Base-by-base conservation (phyloP, 176 grass and related monocot genomes). In the Ampelocalamus luodianensis region DNA sequence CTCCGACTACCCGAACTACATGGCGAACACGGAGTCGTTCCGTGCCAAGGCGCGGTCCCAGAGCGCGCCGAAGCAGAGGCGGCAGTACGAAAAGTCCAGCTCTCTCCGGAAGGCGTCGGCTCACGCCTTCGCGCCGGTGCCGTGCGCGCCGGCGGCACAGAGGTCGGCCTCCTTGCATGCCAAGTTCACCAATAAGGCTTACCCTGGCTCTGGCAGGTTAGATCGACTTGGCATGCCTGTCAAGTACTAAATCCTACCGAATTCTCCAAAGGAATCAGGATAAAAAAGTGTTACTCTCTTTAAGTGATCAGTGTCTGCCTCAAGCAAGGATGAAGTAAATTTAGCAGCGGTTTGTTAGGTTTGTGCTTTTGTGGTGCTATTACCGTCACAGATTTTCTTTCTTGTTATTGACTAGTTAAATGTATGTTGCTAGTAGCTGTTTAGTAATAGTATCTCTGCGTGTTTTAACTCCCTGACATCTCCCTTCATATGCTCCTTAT, bases 21-120 rank as follows among this genome's bases (percentile, higher is more conserved):
- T 99, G 96, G 77, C 93, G 3, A 96, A 99, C 85, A 99, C 96
- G 0, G 90, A 99, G 78, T 99, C 96, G 5, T 96, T 94, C 62
- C 92, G 76, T 16, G 93, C 91, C 85, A 99, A 96, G 88, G 85
- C 88, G 23, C 83, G 96, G 4, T 99, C 96, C 12, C 93, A 99
- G 51, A 99, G 96, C 53, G 93, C 93, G 58, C 96, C 96, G 27
- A 99, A 81, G 84, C 90, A 88, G 90, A 65, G 96, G 71, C 91
- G 81, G 8, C 88, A 88, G 64, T 79, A 72, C 68, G 96, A 96
- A 1, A 99, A 91, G 67, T 80, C 82, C 4, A 55, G 87, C 42
- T 96, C 86, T 0, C 86, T 84, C 6, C 92, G 76, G 70, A 88
- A 83, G 86, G 63, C 87, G 64, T 81, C 88, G 46, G 74, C 59